Base-by-base conservation (phyloP, 208 protist species). In the Leishmania gerbilli region DNA sequence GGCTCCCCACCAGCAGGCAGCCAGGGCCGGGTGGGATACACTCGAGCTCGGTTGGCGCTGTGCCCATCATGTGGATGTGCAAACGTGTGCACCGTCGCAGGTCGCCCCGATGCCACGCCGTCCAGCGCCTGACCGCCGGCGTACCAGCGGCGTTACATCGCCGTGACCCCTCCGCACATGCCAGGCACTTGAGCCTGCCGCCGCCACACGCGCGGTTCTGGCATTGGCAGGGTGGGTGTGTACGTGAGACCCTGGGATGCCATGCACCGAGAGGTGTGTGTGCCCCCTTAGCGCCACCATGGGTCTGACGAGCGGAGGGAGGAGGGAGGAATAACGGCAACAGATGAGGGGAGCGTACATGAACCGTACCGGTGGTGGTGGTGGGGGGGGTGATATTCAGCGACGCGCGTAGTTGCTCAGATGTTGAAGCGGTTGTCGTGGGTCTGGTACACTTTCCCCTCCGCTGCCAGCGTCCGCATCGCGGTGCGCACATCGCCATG, bases 351-450 rank as follows among this genome's bases (percentile, higher is more conserved):
- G 40, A 71, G 21, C 27, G 21, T 1, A 49, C 3, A 27, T 40
- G 53, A 62, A 2, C 5, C 8, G 74, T 58, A 27, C 21, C 27
- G 11, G 7, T 1, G 34, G 45, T 27, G 47, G n/a, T 45, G 53
- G 1, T 1, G 34, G 45, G 11, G 47, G n/a, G 31, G 53, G 1
- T 77, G 74, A n/a, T 34, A 27, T 17, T 6, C 42, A 1, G 15
- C 24, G 11, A 27, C n/a, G n/a, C 8, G 24, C 15, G 51, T 24
- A 27, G 81, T 42, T 64, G 2, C 15, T 90, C 87, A 96, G 75
- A 95, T 90, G 69, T 91, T 93, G 81, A 95, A 97, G 60, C 91
- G 87, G 83, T 92, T 93, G 79, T 97, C 92, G 76, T 97, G 92
- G 58, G 90, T 95, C 79, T 97, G 91, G 76, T 94, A 97, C 9